Conservation (phyloP, 805 yeast genomes). For the Saccharomycopsis fermentans region DNA sequence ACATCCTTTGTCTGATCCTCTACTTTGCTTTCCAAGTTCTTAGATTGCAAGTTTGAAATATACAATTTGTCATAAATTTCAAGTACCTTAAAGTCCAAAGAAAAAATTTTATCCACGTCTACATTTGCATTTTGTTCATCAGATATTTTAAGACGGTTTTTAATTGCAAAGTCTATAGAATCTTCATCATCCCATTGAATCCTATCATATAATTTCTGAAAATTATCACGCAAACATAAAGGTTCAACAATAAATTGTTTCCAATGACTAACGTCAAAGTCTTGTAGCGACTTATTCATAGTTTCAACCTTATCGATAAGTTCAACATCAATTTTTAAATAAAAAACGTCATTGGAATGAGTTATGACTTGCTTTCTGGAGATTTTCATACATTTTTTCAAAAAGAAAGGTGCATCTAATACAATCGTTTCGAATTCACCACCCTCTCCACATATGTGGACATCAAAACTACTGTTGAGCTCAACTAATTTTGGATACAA, state of each 20-base stretch:
- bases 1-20: constrained; percentile 40
- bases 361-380: constrained; percentile 31
- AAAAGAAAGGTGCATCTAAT: constrained; percentile 80
- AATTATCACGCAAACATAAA: constrained; percentile 31
- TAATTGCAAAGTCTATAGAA: not conserved
- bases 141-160: not conserved
- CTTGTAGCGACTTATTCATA: constrained; percentile 12
- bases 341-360: constrained; percentile 63
- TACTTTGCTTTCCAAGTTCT: constrained; percentile 20
- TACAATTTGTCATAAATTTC: constrained; percentile 23
- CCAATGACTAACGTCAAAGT: constrained; percentile 5
- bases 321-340: constrained; percentile 37
- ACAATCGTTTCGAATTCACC: constrained; percentile 96
- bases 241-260: constrained; percentile 13
- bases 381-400: constrained; percentile 38
- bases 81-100: not conserved
- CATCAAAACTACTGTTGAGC: constrained; percentile 59
- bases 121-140: not conserved
- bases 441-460: constrained; percentile 97
- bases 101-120: not conserved
- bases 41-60: constrained; percentile 36
- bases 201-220: constrained; percentile 26
- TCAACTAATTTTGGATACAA: constrained; percentile 46
- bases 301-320: constrained; percentile 31
- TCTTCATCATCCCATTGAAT: not conserved